Percentiles rank a stretch among this genome's conserved stretches.
These are phyloP conservation scores for Penicillium cataractarum DNA, from an alignment of 495 filamentous ascomycete species.

Conservation along the genomic window DNA sequence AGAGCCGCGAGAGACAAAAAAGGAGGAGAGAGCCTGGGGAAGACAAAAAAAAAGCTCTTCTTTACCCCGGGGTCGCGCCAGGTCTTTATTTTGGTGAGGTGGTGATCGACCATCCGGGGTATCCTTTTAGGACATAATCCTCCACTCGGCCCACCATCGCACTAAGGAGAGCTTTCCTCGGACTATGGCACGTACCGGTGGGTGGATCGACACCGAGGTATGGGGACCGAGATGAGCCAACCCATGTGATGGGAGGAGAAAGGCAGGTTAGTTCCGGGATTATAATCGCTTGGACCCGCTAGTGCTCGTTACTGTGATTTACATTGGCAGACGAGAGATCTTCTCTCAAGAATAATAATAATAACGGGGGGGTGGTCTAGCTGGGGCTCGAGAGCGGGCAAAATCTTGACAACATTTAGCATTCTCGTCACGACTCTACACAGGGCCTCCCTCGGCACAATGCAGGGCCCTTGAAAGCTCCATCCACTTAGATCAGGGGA, in stretches of 20 bases:
- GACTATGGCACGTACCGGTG: slow-evolving; percentile 6
- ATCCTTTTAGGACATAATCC: slow-evolving; percentile 26
- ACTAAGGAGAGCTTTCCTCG: slow-evolving; percentile 11
- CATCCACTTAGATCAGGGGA: not conserved
- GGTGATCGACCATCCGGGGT: slow-evolving; percentile 22
- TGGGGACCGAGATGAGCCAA: slow-evolving; percentile 8
- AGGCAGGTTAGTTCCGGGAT: slow-evolving; percentile 4
- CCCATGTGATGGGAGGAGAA: slow-evolving; percentile 22
- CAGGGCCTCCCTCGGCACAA: not conserved
- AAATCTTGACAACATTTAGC: not conserved
- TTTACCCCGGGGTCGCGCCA: slow-evolving; percentile 13
- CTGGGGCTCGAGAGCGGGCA: slow-evolving; percentile 5
- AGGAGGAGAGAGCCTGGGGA: slow-evolving; percentile 25
- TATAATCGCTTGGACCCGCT: slow-evolving; percentile 11
- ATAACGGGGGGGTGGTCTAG: slow-evolving; percentile 7
- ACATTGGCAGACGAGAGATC: not conserved
- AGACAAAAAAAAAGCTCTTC: not conserved
- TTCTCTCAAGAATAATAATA: not conserved
- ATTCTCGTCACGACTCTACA: not conserved
- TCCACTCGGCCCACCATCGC: slow-evolving; percentile 12
- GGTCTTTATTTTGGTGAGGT: slow-evolving; percentile 30
- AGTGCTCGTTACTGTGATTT: not conserved
- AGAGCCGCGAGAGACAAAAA: slow-evolving; percentile 22
- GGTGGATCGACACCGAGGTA: slow-evolving; percentile 31
- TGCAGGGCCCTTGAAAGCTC: not conserved